phyloP scores from a whole-genome alignment of 2,329 filamentous ascomycete species.

The Xylariomycetidae sp. region DNA sequence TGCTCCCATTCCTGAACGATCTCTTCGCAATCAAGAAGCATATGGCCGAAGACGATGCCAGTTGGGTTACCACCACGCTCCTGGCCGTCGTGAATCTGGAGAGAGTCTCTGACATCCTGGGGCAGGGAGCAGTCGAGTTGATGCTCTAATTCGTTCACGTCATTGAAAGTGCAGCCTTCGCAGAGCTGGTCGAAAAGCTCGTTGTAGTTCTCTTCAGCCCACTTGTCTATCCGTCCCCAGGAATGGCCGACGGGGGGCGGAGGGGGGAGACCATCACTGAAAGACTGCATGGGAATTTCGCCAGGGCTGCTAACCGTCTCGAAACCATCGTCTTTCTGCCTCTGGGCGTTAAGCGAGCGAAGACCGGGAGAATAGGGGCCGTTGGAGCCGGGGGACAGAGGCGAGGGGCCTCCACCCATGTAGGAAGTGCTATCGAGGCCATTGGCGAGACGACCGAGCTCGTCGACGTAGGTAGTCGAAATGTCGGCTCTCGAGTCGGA shows the following conservation, averaged over 20 bases:
- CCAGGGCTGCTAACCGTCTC: slow-evolving; percentile 64
- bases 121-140: slow-evolving; percentile 91
- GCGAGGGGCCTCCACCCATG: slow-evolving; percentile 45
- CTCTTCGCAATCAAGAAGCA: slow-evolving; percentile 96
- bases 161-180: slow-evolving; percentile 87
- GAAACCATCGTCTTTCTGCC: slow-evolving; percentile 58
- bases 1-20: slow-evolving; percentile 97
- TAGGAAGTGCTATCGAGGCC: slow-evolving; percentile 54
- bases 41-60: slow-evolving; percentile 86
- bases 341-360: slow-evolving; percentile 67
- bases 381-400: slow-evolving; percentile 47
- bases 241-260: slow-evolving; percentile 83
- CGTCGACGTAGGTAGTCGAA: slow-evolving; percentile 71
- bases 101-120: slow-evolving; percentile 85
- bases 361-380: slow-evolving; percentile 87
- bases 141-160: slow-evolving; percentile 94
- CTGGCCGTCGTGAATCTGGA: slow-evolving; percentile 91
- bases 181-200: slow-evolving; percentile 91
- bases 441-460: slow-evolving; percentile 48
- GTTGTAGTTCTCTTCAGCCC: slow-evolving; percentile 91
- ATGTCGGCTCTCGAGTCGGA: slow-evolving; percentile 85
- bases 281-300: slow-evolving; percentile 95
- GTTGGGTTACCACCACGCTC: slow-evolving; percentile 88
- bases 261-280: slow-evolving; percentile 84
- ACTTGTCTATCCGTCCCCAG: slow-evolving; percentile 89